phyloP scores from a whole-genome alignment of 2,329 filamentous ascomycete species.

The Sclerotinia nivalis region DNA sequence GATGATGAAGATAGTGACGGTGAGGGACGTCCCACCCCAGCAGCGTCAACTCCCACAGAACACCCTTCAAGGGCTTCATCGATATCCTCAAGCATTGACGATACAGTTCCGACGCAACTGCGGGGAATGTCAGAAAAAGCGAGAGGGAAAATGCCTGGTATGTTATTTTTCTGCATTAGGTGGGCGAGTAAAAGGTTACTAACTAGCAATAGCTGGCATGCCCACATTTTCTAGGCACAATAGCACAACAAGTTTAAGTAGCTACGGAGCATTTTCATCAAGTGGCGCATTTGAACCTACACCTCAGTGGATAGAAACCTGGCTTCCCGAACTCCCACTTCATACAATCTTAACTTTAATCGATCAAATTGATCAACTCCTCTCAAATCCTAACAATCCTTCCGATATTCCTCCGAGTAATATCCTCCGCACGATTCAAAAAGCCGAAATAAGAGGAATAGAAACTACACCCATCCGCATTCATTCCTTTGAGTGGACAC shows the following conservation, averaged over 20 bases:
- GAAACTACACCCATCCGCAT: slow-evolving; percentile 74
- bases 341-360: slow-evolving; percentile 83
- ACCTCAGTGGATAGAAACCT: slow-evolving; percentile 83
- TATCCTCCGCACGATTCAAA: slow-evolving; percentile 56
- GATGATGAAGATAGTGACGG: slow-evolving; percentile 61
- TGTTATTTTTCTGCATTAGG: background rate
- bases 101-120: slow-evolving; percentile 78
- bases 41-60: slow-evolving; percentile 64
- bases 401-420: slow-evolving; percentile 48
- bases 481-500: slow-evolving; percentile 93
- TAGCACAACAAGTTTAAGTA: slow-evolving; percentile 77
- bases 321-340: slow-evolving; percentile 87
- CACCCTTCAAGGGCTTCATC: slow-evolving; percentile 67
- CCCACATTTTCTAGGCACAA: slow-evolving; percentile 87
- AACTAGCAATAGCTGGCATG: slow-evolving; percentile 57
- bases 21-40: slow-evolving; percentile 56
- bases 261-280: slow-evolving; percentile 59
- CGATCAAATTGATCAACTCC: slow-evolving; percentile 59
- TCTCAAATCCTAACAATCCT: slow-evolving; percentile 53
- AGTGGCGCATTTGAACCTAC: slow-evolving; percentile 74
- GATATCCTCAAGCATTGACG: slow-evolving; percentile 66
- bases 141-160: slow-evolving; percentile 81
- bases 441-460: slow-evolving; percentile 66
- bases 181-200: slow-evolving; percentile 17
- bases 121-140: slow-evolving; percentile 97